Conservation (phyloP, 108 stramenopile species). For the Cyclotella kingstonii region DNA sequence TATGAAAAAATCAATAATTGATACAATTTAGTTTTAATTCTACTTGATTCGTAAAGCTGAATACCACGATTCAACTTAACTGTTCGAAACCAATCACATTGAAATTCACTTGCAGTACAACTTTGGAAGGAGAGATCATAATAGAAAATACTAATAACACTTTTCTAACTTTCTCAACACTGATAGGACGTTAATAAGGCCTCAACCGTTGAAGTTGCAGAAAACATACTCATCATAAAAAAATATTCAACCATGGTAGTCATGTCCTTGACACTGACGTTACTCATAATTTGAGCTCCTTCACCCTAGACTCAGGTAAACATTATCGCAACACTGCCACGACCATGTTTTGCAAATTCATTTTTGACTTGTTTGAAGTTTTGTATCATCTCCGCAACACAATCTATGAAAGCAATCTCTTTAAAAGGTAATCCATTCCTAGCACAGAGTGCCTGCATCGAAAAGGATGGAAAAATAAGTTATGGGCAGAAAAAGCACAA, state of each 20-base stretch:
- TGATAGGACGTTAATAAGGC: no score
- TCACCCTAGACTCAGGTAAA: constrained; percentile 3
- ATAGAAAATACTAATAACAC: no score
- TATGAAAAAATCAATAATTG: no score
- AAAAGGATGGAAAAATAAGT: not conserved
- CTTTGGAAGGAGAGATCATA: no score
- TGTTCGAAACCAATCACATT: no score
- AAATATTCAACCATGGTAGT: no score
- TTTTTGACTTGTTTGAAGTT: constrained; percentile 32
- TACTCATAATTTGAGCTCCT: not conserved
- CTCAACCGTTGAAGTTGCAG: not conserved
- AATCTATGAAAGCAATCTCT: constrained; percentile 22
- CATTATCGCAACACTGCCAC: constrained; percentile 23
- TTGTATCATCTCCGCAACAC: constrained; percentile 22
- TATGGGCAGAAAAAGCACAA: not conserved
- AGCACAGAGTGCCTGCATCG: constrained; percentile 7
- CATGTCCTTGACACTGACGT: not conserved
- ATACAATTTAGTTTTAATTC: no score
- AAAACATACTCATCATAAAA: no score
- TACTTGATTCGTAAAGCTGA: no score
- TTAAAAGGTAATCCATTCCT: constrained; percentile 26
- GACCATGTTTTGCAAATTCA: constrained; percentile 21
- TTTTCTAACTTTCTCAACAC: no score
- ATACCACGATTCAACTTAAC: no score
- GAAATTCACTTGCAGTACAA: no score